Conservation (phyloP, 331 rosid species). For the Rosa hybrid region DNA sequence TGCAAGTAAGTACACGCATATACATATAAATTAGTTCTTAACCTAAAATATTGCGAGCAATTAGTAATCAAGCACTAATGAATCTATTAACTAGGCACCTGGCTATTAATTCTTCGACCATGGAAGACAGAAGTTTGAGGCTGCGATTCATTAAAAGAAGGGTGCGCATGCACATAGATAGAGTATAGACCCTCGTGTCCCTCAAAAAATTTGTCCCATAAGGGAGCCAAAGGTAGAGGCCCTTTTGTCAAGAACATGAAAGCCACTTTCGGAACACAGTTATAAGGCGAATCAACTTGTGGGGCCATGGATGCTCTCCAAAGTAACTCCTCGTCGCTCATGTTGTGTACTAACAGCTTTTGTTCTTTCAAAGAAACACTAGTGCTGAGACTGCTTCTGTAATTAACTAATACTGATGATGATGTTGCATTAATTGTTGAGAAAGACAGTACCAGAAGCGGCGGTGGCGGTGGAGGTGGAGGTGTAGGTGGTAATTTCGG, state of each 20-base stretch:
- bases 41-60: background rate
- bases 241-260: conserved; percentile 65
- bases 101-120: conserved; percentile 59
- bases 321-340: conserved; percentile 63
- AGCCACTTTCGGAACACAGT: conserved; percentile 46
- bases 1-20: conserved; percentile 24
- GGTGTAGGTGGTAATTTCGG: background rate
- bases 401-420: background rate
- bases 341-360: conserved; percentile 37
- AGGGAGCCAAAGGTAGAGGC: conserved; percentile 42
- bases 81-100: conserved; percentile 31
- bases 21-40: background rate
- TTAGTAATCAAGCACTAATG: background rate
- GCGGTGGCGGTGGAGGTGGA: background rate
- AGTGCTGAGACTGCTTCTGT: background rate
- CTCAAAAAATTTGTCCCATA: conserved; percentile 62
- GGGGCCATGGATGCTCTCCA: conserved; percentile 41
- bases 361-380: conserved; percentile 16
- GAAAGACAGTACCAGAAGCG: background rate
- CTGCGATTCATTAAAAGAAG: conserved; percentile 43
- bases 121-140: conserved; percentile 53
- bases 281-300: conserved; percentile 1
- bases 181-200: conserved; percentile 49
- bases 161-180: conserved; percentile 58
- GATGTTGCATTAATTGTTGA: conserved; percentile 9